A percentile compares a stretch with the other conserved stretches of the same genome.
These are phyloP conservation scores for Daldinia decipiens DNA, from an alignment of 495 filamentous ascomycete genomes.

Conservation along the genomic window DNA sequence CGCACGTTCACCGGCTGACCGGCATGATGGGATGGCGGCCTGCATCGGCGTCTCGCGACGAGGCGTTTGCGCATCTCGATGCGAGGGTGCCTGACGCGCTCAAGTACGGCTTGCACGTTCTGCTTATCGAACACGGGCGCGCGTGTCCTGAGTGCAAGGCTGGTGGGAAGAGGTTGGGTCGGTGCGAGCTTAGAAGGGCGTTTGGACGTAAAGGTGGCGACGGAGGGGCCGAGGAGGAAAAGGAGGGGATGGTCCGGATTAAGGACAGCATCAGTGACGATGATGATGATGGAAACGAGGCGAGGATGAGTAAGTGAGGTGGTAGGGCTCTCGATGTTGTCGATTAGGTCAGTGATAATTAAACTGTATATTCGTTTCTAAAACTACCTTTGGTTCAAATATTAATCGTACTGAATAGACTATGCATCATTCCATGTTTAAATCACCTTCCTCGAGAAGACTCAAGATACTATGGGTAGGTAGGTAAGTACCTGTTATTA, in stretches of 20 bases:
- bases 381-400: too few species aligned
- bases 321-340: background rate
- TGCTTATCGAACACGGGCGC: constrained; percentile 84
- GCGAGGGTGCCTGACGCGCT: constrained; percentile 77
- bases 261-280: background rate
- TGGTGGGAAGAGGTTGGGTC: constrained; percentile 42
- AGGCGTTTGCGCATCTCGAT: constrained; percentile 81
- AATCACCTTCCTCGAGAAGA: too few species aligned
- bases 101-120: constrained; percentile 84
- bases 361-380: too few species aligned
- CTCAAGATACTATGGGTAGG: too few species aligned
- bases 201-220: constrained; percentile 28
- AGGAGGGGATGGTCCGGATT: background rate
- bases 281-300: too few species aligned
- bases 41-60: constrained; percentile 66
- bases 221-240: constrained; percentile 6
- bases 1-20: constrained; percentile 79
- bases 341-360: background rate
- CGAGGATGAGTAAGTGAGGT: background rate
- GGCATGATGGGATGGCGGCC: constrained; percentile 84
- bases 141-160: constrained; percentile 79
- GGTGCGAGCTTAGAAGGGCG: constrained; percentile 43
- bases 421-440: too few species aligned
- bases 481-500: too few species aligned
- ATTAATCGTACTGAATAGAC: too few species aligned